Evolutionary conservation across 2,329 filamentous ascomycete species (phyloP), one percentile per base, ranked within the genome.

Genomic region (Emmonsiellopsis sp.): DNA sequence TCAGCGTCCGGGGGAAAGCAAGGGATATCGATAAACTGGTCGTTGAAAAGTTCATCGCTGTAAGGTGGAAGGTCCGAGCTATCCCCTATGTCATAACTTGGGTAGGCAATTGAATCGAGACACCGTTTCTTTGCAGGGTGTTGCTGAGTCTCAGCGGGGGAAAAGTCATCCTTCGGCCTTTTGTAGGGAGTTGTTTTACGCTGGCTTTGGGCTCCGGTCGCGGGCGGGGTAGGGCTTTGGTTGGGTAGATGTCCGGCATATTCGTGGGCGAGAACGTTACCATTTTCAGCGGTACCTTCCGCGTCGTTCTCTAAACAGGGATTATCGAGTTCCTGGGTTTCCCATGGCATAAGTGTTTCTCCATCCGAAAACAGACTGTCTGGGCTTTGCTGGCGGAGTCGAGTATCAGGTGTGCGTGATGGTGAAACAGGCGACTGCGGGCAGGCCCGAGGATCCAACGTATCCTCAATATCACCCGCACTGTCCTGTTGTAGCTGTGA

Each of bases 401-500:
- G 17, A 21, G 36, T 31, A 1, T 8, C 17, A n/a, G 36, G 31
- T 17, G 46, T 2, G 11, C 10, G 6, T 21, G 46, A 32, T 47
- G 33, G 45, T 8, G 45, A 37, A 17, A 2, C 14, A 9, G 45
- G 17, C n/a, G 11, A 21, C 36, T 17, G 49, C 37, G 17, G 2
- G 6, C 7, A 21, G 11, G 39, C 13, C 4, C 44, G 17, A 7
- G 45, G 13, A 17, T 11, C 33, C 21, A 36, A 21, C 32, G 37
- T 14, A 5, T 55, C 39, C 33, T 37, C 39, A 31, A 34, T 40
- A 37, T 21, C 31, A 49, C 21, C 34, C 11, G 34, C 11, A 32
- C 33, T 21, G 27, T 43, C 46, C 51, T 57, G 52, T 58, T 61
- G 62, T 55, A 59, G 61, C 61, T 68, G 65, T 32, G 63, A 67